Evolutionary conservation across 768 basidiomycete genomes (phyloP).

Genomic region (Xerocomus spinulosus): DNA sequence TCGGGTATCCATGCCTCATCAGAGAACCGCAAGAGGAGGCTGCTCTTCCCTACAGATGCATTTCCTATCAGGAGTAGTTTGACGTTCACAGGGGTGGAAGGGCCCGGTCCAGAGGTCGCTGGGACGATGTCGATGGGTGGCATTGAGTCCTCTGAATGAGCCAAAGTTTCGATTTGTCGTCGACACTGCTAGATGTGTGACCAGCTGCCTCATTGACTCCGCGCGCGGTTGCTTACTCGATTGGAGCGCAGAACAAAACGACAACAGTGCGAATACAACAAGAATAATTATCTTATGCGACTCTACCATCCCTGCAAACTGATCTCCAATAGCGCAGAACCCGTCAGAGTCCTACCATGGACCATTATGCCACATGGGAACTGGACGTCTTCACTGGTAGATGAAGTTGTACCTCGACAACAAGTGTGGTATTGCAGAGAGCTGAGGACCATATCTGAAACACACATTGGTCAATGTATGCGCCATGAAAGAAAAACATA

Average conservation of each 20-base stretch:
- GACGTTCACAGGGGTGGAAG: conserved; percentile 50
- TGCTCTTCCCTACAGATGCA: conserved; percentile 90
- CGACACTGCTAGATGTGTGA: neutral
- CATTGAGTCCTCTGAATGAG: too few species aligned
- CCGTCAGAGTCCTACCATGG: neutral
- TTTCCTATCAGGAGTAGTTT: conserved; percentile 85
- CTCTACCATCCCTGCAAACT: neutral
- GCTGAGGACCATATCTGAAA: conserved; percentile 80
- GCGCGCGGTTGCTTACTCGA: conserved; percentile 17
- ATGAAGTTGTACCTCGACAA: conserved; percentile 85
- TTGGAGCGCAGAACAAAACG: too few species aligned
- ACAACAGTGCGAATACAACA: conserved; percentile 10
- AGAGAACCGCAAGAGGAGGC: conserved; percentile 88
- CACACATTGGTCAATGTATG: conserved; percentile 1
- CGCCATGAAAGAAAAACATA: conserved; percentile 26
- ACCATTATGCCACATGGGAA: neutral
- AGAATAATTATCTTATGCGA: neutral
- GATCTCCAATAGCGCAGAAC: neutral
- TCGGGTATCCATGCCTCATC: conserved; percentile 94
- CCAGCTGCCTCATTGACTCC: conserved; percentile 20
- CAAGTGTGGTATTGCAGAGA: conserved; percentile 90
- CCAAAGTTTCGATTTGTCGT: conserved; percentile 1
- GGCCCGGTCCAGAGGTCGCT: conserved; percentile 24
- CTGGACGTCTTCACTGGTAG: conserved; percentile 46
- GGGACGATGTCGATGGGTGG: conserved; percentile 17